Conservation (phyloP, 306 rosid genomes). For the Medicago truncatula region MtrunA17r5.0-ANR NC_053049.1:11846501-11847000, state of each 20-base stretch:
- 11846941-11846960: constrained; percentile 55
- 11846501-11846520: neutral
- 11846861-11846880: constrained; percentile 76
- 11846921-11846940: constrained; percentile 93
- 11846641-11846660: too few relatives aligned
- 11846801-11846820: constrained; percentile 73
- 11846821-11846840: constrained; percentile 56
- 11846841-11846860: constrained; percentile 74
- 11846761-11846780: constrained; percentile 98
- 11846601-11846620: too few relatives aligned
- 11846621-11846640: too few relatives aligned
- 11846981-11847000: too few relatives aligned
- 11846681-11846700: neutral
- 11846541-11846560: neutral
- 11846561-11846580: neutral
- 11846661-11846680: too few relatives aligned
- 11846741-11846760: constrained; percentile 76
- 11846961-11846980: neutral
- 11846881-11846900: constrained; percentile 76
- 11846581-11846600: too few relatives aligned
- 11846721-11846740: neutral
- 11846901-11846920: constrained; percentile 82
- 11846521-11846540: neutral
- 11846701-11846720: neutral
- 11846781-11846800: constrained; percentile 84